Evolutionary conservation across 2,329 filamentous ascomycete genomes (phyloP).

Genomic region (Pleurostoma richardsiae): DNA sequence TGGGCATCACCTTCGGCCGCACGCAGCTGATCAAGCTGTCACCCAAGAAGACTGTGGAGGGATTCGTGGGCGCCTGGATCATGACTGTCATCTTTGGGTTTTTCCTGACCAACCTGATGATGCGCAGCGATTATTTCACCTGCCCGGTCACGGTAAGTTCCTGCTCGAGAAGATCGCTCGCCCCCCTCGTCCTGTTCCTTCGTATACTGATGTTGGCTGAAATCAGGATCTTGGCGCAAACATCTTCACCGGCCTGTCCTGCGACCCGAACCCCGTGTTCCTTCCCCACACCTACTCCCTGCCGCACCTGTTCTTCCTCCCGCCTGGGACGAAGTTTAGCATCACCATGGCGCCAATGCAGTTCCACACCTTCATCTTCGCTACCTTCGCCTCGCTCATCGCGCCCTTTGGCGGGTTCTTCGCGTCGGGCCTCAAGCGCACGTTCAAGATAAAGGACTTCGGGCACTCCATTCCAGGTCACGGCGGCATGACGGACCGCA

Average conservation of each 20-base stretch:
- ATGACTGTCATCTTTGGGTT: slow-evolving; percentile 87
- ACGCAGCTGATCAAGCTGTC: slow-evolving; percentile 97
- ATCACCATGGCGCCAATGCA: slow-evolving; percentile 84
- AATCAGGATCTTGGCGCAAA: slow-evolving; percentile 80
- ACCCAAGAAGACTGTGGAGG: slow-evolving; percentile 98
- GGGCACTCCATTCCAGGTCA: slow-evolving; percentile 97
- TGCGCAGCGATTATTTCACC: slow-evolving; percentile 94
- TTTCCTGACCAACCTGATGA: slow-evolving; percentile 75
- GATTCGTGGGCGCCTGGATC: slow-evolving; percentile 93
- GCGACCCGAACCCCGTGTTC: slow-evolving; percentile 89
- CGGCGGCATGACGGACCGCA: slow-evolving; percentile 95
- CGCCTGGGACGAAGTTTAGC: slow-evolving; percentile 53
- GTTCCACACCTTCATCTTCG: slow-evolving; percentile 84
- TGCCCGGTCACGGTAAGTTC: slow-evolving; percentile 79
- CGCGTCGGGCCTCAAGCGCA: slow-evolving; percentile 93
- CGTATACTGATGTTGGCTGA: slow-evolving; percentile 2
- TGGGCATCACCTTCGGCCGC: slow-evolving; percentile 92
- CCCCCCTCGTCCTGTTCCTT: slow-evolving; percentile 4
- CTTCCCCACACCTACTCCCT: slow-evolving; percentile 69
- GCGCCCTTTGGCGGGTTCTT: slow-evolving; percentile 98
- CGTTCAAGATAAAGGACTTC: slow-evolving; percentile 99
- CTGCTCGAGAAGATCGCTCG: neutral
- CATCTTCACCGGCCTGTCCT: slow-evolving; percentile 84
- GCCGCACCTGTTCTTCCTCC: slow-evolving; percentile 66
- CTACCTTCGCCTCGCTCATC: slow-evolving; percentile 92